Conservation (phyloP, 306 rosid genomes). For the Morella rubra region DNA sequence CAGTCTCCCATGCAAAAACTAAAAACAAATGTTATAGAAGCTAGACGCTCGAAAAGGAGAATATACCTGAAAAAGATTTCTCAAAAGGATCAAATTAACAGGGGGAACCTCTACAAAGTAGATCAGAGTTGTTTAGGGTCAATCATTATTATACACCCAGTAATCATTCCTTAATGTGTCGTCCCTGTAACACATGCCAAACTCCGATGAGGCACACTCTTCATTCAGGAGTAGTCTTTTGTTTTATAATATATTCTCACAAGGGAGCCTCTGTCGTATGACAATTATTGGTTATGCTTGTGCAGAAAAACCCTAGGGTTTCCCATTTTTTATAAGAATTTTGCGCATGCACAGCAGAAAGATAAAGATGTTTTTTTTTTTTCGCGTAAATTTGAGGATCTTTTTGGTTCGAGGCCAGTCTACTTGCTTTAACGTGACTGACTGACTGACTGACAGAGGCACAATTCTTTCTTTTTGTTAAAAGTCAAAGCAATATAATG, state of each 20-base stretch:
- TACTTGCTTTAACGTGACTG: neutral
- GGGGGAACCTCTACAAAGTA: slow-evolving; percentile 9
- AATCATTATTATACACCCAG: slow-evolving; percentile 11
- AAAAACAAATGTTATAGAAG: neutral
- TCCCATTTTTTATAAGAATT: neutral
- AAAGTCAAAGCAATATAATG: neutral
- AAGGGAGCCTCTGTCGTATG: too few relatives aligned
- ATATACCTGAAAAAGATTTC: slow-evolving; percentile 3
- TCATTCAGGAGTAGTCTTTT: neutral
- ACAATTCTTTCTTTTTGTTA: neutral
- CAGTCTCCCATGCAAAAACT: neutral
- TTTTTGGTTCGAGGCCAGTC: too few relatives aligned
- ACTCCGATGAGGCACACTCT: neutral
- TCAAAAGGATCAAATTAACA: neutral
- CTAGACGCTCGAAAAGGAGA: too few relatives aligned
- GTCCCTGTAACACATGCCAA: neutral
- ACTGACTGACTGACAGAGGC: neutral
- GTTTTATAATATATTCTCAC: too few relatives aligned
- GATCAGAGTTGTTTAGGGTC: neutral
- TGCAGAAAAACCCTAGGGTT: neutral
- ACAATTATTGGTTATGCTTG: neutral
- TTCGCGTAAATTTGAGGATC: too few relatives aligned
- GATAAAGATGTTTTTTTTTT: too few relatives aligned
- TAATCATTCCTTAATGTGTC: neutral
- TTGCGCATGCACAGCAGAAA: too few relatives aligned